phyloP scores from a whole-genome alignment of 257 asterid species.

The Primulina tabacum region DNA sequence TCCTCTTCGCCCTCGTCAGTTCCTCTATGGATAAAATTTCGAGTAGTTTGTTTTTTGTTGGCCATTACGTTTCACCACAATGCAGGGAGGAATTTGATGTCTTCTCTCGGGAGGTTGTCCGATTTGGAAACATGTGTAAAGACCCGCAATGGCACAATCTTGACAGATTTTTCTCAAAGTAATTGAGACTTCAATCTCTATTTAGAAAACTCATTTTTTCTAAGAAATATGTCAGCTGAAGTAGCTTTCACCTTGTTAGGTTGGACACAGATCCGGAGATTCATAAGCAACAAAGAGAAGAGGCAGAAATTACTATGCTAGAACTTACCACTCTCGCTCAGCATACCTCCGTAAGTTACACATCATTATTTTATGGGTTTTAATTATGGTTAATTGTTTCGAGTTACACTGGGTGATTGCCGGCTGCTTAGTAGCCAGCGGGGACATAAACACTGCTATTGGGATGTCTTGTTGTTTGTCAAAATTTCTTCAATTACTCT shows the following conservation, averaged over 20 bases:
- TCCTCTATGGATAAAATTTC: neutral
- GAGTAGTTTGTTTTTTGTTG: conserved; percentile 13
- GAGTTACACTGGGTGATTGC: too few relatives aligned
- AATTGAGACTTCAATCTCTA: conserved; percentile 30
- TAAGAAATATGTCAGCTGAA: conserved; percentile 9
- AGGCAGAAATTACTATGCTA: conserved; percentile 82
- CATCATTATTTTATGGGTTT: conserved; percentile 2
- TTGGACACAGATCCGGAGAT: conserved; percentile 74
- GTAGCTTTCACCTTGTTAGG: conserved; percentile 41
- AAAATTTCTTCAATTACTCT: too few relatives aligned
- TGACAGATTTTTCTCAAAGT: conserved; percentile 75
- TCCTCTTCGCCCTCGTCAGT: neutral
- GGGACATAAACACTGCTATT: too few relatives aligned
- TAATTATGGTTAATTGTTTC: too few relatives aligned
- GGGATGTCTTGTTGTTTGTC: too few relatives aligned
- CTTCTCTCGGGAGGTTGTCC: conserved; percentile 81
- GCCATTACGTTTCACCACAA: conserved; percentile 15
- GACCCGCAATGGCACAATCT: conserved; percentile 99
- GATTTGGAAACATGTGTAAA: conserved; percentile 93
- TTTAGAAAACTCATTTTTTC: conserved; percentile 13
- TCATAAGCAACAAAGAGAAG: conserved; percentile 61
- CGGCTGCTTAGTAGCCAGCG: too few relatives aligned
- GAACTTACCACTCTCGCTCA: conserved; percentile 85
- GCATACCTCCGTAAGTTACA: conserved; percentile 80
- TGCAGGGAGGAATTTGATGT: conserved; percentile 90